A percentile compares a stretch with the other conserved stretches of the same genome.
These are phyloP conservation scores for Teratosphaeriaceae sp. DNA, from an alignment of 2,329 filamentous ascomycete species.

Conservation along the genomic window DNA sequence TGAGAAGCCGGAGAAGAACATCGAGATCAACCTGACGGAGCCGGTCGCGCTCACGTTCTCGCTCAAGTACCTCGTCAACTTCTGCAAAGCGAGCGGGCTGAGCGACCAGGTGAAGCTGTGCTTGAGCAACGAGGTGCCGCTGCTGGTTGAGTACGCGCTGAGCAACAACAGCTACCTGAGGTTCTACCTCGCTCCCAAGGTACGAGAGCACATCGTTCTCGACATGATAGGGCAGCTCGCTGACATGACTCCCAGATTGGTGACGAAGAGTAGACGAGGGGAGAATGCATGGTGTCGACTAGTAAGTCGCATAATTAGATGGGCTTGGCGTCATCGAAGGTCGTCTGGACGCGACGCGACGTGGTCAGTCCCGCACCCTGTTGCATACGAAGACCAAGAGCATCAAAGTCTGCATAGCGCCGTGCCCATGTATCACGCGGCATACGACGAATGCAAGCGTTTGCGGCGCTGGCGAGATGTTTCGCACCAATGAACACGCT, in stretches of 20 bases:
- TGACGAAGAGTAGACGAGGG: constrained; percentile 42
- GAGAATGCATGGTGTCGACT: not conserved
- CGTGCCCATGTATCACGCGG: not conserved
- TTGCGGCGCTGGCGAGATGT: not conserved
- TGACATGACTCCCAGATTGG: constrained; percentile 51
- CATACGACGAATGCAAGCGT: too few relatives aligned
- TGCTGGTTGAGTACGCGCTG: constrained; percentile 87
- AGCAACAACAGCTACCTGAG: constrained; percentile 79
- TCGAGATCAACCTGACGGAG: constrained; percentile 85
- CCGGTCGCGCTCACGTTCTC: constrained; percentile 94
- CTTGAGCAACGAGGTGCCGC: constrained; percentile 90
- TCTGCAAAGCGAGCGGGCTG: constrained; percentile 92
- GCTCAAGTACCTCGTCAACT: constrained; percentile 98
- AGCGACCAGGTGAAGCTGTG: constrained; percentile 81
- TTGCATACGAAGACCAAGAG: constrained; percentile 1
- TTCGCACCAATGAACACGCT: too few relatives aligned
- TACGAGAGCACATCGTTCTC: constrained; percentile 40
- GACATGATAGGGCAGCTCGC: not conserved
- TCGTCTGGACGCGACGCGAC: not conserved
- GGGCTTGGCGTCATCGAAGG: not conserved
- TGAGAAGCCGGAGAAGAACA: constrained; percentile 79
- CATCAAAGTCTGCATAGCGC: not conserved
- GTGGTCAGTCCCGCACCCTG: not conserved
- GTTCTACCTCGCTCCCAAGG: constrained; percentile 98
- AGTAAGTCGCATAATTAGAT: too few relatives aligned